Percentiles rank a stretch among this genome's conserved stretches.
These are phyloP conservation scores for Phaeodactylum tricornutum DNA, from an alignment of 108 stramenopile genomes.

Conservation along the genomic window DNA sequence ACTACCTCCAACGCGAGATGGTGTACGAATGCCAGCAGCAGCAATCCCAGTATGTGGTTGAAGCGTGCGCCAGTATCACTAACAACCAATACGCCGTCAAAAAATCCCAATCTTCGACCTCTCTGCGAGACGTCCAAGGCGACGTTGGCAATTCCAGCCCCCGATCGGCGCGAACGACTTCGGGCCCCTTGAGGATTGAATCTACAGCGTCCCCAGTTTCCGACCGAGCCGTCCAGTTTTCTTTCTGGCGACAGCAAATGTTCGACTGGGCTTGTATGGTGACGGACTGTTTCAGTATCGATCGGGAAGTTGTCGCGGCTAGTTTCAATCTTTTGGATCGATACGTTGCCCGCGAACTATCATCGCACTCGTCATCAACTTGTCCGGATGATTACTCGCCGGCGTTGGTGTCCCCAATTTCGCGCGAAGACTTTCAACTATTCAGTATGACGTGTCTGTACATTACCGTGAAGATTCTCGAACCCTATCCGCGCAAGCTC, in stretches of 20 bases:
- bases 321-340: slow-evolving; percentile 62
- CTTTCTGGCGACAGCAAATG: slow-evolving; percentile 34
- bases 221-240: no score
- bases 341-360: slow-evolving; percentile 18
- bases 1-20: no score
- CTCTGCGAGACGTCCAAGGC: not conserved
- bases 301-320: slow-evolving; percentile 32
- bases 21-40: no score
- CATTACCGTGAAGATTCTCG: slow-evolving; percentile 53
- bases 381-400: slow-evolving; percentile 9
- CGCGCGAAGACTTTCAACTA: slow-evolving; percentile 46
- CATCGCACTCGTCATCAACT: not conserved
- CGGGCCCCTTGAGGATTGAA: no score
- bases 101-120: not conserved
- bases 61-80: no score
- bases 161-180: no score
- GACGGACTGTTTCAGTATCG: slow-evolving; percentile 7
- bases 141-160: no score
- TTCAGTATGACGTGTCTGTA: slow-evolving; percentile 62
- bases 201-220: no score
- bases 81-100: no score
- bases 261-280: slow-evolving; percentile 22
- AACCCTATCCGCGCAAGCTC: slow-evolving; percentile 10
- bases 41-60: no score
- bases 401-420: slow-evolving; percentile 23